Evolutionary conservation across 1,139 yeast species (phyloP), one percentile per base, ranked within the genome.

Genomic region (Sugiyamaella pinicola): DNA sequence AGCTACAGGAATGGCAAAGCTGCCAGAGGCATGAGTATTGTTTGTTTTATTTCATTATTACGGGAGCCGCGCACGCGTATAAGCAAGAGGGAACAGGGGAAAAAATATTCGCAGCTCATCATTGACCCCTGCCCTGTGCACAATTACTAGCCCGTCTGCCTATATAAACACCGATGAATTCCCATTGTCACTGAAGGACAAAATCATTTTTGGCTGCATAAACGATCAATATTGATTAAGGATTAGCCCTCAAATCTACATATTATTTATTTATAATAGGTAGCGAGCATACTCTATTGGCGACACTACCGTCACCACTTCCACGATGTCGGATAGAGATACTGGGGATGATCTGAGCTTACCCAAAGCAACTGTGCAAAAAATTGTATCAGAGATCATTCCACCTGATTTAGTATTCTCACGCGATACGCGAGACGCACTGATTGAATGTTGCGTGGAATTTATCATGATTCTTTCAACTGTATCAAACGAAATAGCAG

Each of bases 401-500:
- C 97, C 96, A 13, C 75, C 83, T 19, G 97, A 91, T 65, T 78
- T 89, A 51, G 85, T 93, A 18, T 89, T 93, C 61, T 84, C 96
- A 49, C 87, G 91, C 62, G 99, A 93, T 60, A 96, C 98, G 4
- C 77, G 98, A 58, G 99, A 93, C 67, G 95, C 96, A 51, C 81
- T 93, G 45, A 93, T 95, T 44, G 97, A 93, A 68, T 90, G 97
- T 69, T 91, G 98, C 64, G 90, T 93, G 54, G 97, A 90, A 70
- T 93, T 93, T 67, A 86, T 95, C 56, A 93, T 93, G 95, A 89
- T 93, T 59, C 75, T 93, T 49, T 87, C 96, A 10, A 87, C 96
- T 2, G 96, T 90, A 70, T 87, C 95, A 56, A 91, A 95, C 66
- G 99, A 95, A 60, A 89, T 93, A 61, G 98, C 99, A 1, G 99